phyloP scores from a whole-genome alignment of 805 yeast species.

The Saccharomyces jurei region DNA sequence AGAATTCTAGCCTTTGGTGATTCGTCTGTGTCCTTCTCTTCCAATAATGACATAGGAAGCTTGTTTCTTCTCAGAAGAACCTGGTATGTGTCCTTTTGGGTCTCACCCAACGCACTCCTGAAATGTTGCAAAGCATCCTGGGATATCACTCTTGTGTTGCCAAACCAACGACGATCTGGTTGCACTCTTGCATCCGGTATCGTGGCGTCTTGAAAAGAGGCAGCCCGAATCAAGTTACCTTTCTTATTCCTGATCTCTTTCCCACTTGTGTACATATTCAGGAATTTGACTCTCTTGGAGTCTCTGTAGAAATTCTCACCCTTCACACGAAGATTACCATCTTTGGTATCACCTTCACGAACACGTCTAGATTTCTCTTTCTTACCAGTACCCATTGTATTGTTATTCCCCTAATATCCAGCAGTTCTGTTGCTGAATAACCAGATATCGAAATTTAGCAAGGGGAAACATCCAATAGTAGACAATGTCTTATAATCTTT shows the following conservation, averaged over 20 bases:
- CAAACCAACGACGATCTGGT: slow-evolving; percentile 96
- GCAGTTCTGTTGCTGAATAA: not conserved
- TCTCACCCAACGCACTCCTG: slow-evolving; percentile 87
- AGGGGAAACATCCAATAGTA: not conserved
- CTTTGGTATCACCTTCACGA: slow-evolving; percentile 73
- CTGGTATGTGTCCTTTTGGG: slow-evolving; percentile 73
- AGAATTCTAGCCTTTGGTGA: slow-evolving; percentile 73
- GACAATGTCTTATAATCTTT: not conserved
- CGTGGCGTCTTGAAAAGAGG: slow-evolving; percentile 78
- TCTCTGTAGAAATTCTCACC: slow-evolving; percentile 96
- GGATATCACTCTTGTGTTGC: slow-evolving; percentile 93
- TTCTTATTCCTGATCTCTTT: slow-evolving; percentile 76
- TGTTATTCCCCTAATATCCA: slow-evolving; percentile 1
- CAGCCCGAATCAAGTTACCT: slow-evolving; percentile 84
- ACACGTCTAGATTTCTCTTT: slow-evolving; percentile 83
- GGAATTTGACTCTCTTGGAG: slow-evolving; percentile 82
- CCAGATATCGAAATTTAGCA: not conserved
- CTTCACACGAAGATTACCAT: slow-evolving; percentile 86
- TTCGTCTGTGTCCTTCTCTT: slow-evolving; percentile 71
- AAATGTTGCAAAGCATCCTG: slow-evolving; percentile 93
- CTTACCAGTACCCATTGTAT: slow-evolving; percentile 83
- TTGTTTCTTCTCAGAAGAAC: slow-evolving; percentile 83
- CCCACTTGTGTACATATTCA: slow-evolving; percentile 91
- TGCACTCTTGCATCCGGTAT: slow-evolving; percentile 88
- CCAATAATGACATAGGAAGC: slow-evolving; percentile 89